Conservation (phyloP, 1,284 basidiomycete genomes). For the Athelia sp. region DNA sequence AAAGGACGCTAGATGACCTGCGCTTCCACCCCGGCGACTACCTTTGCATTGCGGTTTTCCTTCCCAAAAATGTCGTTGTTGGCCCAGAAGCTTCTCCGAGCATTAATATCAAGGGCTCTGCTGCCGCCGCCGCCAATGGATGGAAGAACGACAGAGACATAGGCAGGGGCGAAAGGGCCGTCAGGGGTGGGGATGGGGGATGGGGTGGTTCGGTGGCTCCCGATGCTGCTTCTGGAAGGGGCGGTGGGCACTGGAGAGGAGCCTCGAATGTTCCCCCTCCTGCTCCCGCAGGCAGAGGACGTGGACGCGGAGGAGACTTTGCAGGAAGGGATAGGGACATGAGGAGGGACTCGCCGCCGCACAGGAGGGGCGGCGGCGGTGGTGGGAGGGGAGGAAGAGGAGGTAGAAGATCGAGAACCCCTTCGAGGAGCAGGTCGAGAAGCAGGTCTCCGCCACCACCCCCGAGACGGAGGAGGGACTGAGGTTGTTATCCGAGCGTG, state of each 20-base stretch:
- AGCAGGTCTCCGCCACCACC: not conserved
- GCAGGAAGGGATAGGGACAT: conserved; percentile 31
- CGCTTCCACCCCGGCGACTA: conserved; percentile 76
- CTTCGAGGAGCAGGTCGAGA: conserved; percentile 16
- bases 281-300: conserved; percentile 34
- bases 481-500: conserved; percentile 8
- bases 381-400: conserved; percentile 27
- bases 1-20: conserved; percentile 69
- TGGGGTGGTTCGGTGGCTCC: conserved; percentile 36
- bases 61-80: conserved; percentile 61
- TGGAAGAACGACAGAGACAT: conserved; percentile 25
- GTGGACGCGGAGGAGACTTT: conserved; percentile 34
- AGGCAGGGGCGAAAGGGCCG: conserved; percentile 13
- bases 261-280: conserved; percentile 44
- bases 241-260: conserved; percentile 67
- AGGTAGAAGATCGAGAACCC: conserved; percentile 25
- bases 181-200: conserved; percentile 38
- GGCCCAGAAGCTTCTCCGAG: conserved; percentile 30
- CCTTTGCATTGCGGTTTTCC: conserved; percentile 60
- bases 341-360: conserved; percentile 40
- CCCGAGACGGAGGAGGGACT: conserved; percentile 25
- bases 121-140: conserved; percentile 35
- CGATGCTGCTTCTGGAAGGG: conserved; percentile 32
- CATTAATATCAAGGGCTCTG: conserved; percentile 45
- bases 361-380: conserved; percentile 29